Evolutionary conservation across 768 basidiomycete species (phyloP), one percentile per base, ranked within the genome.

Genomic region (Grammothele lineata): DNA sequence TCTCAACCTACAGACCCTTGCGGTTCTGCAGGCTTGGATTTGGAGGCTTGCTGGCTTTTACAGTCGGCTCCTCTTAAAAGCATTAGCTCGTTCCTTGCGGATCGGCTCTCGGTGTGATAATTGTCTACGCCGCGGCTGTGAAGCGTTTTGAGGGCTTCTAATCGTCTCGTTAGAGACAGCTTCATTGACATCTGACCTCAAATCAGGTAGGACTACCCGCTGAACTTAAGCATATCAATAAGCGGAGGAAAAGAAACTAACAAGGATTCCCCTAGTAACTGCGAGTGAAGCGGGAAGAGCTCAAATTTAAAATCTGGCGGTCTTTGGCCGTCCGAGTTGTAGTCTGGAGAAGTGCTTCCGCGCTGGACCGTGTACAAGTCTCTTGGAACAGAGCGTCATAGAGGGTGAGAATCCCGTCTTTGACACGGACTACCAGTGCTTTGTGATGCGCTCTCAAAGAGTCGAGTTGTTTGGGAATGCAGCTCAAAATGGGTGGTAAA

Each of bases 201-300:
- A 78, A 83, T 83, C 81, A 80, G 79, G 80, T 76, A 80, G 80
- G 82, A 81, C 73, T 83, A 85, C 83, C 82, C 78, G 76, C 82
- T 82, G 80, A 83, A 85, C 80, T 85, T 85, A 83, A 85, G 83
- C 82, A 84, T 83, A 85, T 85, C 80, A 85, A 83, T 84, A 83
- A 86, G 83, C 77, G 78, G 82, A 85, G 83, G 83, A 85, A 85
- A 86, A 86, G 84, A 84, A 86, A 86, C 81, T 83, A 85, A 85
- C 83, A 77, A 83, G 83, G 83, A 84, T 85, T 85, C 80, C 83
- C 81, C 75, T 81, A 84, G 83, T 85, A 85, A 81, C 83, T 80
- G 83, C 80, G 78, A 85, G 83, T 82, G 83, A 84, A 85, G 78
- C 70, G 78, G 83, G 81, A 85, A 78, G 70, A 83, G 80, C 82